Evolutionary conservation across 306 rosid genomes (phyloP), one percentile per base, ranked within the genome.

Genomic region (Hylodesmum podocarpum): DNA sequence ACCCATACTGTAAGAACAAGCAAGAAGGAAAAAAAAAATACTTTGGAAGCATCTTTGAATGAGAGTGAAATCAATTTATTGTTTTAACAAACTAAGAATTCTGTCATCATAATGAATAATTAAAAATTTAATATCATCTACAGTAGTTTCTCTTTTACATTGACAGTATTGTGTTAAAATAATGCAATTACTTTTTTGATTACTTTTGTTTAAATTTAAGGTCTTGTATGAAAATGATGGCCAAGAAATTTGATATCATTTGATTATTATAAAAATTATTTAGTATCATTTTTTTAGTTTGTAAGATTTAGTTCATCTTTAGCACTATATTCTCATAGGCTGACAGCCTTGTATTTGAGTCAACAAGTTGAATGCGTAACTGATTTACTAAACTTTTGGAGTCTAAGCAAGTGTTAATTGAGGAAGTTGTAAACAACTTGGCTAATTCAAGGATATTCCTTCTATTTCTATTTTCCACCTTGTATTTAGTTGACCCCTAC

Each of bases 391-490:
- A 64, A 36, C 16, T 18, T 13, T 6, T 37, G 29, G 49, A 36
- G 47, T 29, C 15, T 36, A 18, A 27, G 64, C n/a, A 22, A 34
- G 9, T 14, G 3, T 15, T 29, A 15, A 28, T 10, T 67, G 41
- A 46, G 43, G 40, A 69, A 43, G 28, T 47, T 69, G 41, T 27
- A 71, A 14, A 34, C 21, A 16, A 74, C 31, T 62, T 27, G 78
- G 61, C 49, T 74, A 31, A 37, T 39, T 40, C 58, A 29, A 43
- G 70, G 39, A 74, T 44, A 61, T 61, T 61, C 51, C 69, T 73
- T 51, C 21, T 51, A 0, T 11, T 15, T 71, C 36, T n/a, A 21
- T 12, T 43, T 43, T 59, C 15, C 29, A 12, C 24, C 18, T 19
- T 33, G 3, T 19, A 19, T n/a, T 27, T 44, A 43, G 58, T 7